Conservation (phyloP, 1,284 basidiomycete genomes). For the Pseudozyma sp. region DNA sequence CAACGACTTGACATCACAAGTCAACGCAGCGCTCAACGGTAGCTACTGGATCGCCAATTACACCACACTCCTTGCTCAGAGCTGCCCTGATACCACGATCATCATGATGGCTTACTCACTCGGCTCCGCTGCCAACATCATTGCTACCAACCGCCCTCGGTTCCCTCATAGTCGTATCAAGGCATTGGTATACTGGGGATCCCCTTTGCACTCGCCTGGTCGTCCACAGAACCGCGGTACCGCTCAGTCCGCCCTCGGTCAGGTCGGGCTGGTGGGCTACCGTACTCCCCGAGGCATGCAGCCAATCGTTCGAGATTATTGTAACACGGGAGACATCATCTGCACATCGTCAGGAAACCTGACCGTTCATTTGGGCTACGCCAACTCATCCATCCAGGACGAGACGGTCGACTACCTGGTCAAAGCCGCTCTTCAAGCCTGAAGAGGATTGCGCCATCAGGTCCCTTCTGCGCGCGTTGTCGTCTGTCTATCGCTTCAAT, state of each 20-base stretch:
- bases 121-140: constrained; percentile 20
- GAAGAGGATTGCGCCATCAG: neutral
- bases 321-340: constrained; percentile 15
- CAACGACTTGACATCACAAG: constrained; percentile 19
- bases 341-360: constrained; percentile 14
- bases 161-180: constrained; percentile 19
- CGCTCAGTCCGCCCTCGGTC: constrained; percentile 16
- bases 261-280: constrained; percentile 19
- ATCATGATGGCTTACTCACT: constrained; percentile 40
- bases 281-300: constrained; percentile 29
- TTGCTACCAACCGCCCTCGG: constrained; percentile 25
- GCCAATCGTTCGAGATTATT: constrained; percentile 24
- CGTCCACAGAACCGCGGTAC: constrained; percentile 27
- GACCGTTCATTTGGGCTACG: constrained; percentile 20
- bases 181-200: constrained; percentile 18
- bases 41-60: constrained; percentile 34
- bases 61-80: constrained; percentile 26
- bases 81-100: constrained; percentile 34
- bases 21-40: constrained; percentile 16
- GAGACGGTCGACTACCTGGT: constrained; percentile 28
- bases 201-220: constrained; percentile 9
- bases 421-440: constrained; percentile 14
- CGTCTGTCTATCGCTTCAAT: neutral
- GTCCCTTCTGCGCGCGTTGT: neutral
- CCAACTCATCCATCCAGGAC: constrained; percentile 20